Conservation (phyloP, 1,284 basidiomycete species). For the Heterobasidion occidentale region DNA sequence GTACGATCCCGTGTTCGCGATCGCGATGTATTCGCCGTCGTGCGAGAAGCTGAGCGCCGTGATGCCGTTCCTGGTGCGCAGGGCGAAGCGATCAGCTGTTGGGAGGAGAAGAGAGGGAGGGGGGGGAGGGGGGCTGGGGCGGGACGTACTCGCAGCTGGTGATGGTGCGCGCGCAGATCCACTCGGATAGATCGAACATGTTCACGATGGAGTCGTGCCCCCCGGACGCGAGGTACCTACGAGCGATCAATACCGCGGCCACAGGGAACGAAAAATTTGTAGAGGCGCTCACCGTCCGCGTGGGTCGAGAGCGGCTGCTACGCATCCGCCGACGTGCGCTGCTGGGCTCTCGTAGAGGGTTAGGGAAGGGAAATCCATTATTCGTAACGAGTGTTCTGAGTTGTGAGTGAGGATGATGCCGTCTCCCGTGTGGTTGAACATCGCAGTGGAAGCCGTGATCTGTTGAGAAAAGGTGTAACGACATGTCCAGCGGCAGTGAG, state of each 20-base stretch:
- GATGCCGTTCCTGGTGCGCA: slow-evolving; percentile 47
- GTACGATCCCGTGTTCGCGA: slow-evolving; percentile 61
- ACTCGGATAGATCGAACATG: slow-evolving; percentile 67
- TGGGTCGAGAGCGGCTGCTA: slow-evolving; percentile 67
- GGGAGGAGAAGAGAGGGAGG: background rate
- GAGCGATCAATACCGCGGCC: background rate
- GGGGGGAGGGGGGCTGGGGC: background rate
- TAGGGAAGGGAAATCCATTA: slow-evolving; percentile 60
- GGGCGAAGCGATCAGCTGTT: background rate
- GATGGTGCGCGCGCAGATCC: slow-evolving; percentile 70
- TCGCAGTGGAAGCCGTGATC: slow-evolving; percentile 48
- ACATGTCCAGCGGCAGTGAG: slow-evolving; percentile 13
- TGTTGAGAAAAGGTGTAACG: slow-evolving; percentile 11
- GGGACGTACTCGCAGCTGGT: slow-evolving; percentile 66
- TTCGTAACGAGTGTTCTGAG: slow-evolving; percentile 53
- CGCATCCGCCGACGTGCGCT: slow-evolving; percentile 71
- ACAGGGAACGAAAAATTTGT: slow-evolving; percentile 11
- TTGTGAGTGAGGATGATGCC: slow-evolving; percentile 56
- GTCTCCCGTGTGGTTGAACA: slow-evolving; percentile 66
- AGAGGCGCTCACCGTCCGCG: slow-evolving; percentile 36
- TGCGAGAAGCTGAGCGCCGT: slow-evolving; percentile 73
- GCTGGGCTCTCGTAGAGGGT: slow-evolving; percentile 47
- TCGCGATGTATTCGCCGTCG: slow-evolving; percentile 74
- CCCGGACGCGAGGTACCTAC: slow-evolving; percentile 62
- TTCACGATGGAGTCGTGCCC: slow-evolving; percentile 73